These are phyloP conservation scores for Boletales sp. DNA, from an alignment of 768 basidiomycete genomes.

Conservation along the genomic window DNA sequence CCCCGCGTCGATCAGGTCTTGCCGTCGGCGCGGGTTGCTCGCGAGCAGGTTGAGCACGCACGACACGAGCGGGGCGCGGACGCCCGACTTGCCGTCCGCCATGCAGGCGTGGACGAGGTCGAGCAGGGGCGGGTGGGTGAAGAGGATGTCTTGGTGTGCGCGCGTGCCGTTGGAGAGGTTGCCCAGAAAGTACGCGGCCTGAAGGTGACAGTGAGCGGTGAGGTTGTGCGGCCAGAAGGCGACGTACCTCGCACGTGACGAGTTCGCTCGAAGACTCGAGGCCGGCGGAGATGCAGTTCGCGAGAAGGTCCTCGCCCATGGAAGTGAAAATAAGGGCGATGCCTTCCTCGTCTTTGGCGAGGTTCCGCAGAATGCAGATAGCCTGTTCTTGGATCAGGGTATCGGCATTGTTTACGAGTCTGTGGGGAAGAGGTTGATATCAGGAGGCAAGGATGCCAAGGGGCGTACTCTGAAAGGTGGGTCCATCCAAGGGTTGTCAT, in stretches of 20 bases:
- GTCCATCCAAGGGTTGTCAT: conserved; percentile 71
- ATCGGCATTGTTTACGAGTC: conserved; percentile 54
- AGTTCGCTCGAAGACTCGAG: conserved; percentile 52
- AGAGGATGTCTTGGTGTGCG: conserved; percentile 48
- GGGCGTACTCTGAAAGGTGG: conserved; percentile 50
- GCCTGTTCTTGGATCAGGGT: conserved; percentile 66
- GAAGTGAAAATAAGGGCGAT: conserved; percentile 56
- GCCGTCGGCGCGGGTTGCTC: conserved; percentile 34
- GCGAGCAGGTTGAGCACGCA: conserved; percentile 58
- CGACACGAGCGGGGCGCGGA: conserved; percentile 56
- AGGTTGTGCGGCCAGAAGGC: neutral
- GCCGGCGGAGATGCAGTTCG: conserved; percentile 44
- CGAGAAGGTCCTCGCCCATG: conserved; percentile 44
- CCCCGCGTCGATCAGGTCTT: conserved; percentile 41
- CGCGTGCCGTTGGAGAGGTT: conserved; percentile 64
- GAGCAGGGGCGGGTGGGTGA: conserved; percentile 51
- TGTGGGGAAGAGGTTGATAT: conserved; percentile 22
- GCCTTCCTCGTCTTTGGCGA: conserved; percentile 64
- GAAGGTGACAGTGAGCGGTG: neutral
- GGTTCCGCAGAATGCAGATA: conserved; percentile 60
- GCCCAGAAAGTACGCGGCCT: conserved; percentile 60
- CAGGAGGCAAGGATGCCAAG: neutral
- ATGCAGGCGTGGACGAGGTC: conserved; percentile 53
- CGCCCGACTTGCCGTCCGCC: conserved; percentile 53
- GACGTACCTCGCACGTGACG: conserved; percentile 49